These are phyloP conservation scores for Gossypium trilobum DNA, from an alignment of 441 rosid genomes.

Conservation along the genomic window DNA sequence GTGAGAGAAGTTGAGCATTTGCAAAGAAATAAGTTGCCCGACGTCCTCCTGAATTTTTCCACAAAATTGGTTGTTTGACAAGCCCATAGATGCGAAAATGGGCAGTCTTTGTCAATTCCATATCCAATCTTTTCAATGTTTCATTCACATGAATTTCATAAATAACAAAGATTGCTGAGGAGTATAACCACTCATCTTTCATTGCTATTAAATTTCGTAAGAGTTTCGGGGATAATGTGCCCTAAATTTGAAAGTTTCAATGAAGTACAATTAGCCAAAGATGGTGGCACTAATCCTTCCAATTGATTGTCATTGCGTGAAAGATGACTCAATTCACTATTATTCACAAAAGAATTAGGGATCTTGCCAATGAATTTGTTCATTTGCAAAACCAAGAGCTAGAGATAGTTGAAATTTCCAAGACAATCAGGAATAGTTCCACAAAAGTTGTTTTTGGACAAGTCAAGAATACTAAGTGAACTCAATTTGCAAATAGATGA, in stretches of 20 bases:
- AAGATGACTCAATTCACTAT: background rate
- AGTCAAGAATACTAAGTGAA: constrained; percentile 12
- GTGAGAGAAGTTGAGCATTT: constrained; percentile 25
- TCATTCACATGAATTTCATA: background rate
- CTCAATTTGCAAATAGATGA: too few species aligned
- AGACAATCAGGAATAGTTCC: constrained; percentile 17
- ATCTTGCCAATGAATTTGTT: constrained; percentile 16
- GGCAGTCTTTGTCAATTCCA: background rate
- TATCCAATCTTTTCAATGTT: background rate
- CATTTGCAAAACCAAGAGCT: background rate
- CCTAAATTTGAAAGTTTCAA: constrained; percentile 16
- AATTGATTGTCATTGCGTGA: background rate
- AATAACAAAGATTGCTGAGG: background rate
- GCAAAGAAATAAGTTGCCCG: constrained; percentile 19
- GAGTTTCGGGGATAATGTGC: background rate
- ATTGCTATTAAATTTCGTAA: background rate
- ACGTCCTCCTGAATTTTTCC: constrained; percentile 20
- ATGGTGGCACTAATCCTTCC: constrained; percentile 10
- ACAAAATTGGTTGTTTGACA: constrained; percentile 15
- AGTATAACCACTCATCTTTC: background rate
- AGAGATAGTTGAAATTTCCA: background rate
- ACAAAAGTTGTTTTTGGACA: constrained; percentile 15
- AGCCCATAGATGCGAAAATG: constrained; percentile 13
- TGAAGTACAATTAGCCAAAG: background rate
- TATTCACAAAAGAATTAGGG: background rate